A percentile compares a stretch with the other conserved stretches of the same genome.
These are phyloP conservation scores for Solanum pennellii DNA, from an alignment of 257 asterid genomes.

Conservation along the genomic window DNA sequence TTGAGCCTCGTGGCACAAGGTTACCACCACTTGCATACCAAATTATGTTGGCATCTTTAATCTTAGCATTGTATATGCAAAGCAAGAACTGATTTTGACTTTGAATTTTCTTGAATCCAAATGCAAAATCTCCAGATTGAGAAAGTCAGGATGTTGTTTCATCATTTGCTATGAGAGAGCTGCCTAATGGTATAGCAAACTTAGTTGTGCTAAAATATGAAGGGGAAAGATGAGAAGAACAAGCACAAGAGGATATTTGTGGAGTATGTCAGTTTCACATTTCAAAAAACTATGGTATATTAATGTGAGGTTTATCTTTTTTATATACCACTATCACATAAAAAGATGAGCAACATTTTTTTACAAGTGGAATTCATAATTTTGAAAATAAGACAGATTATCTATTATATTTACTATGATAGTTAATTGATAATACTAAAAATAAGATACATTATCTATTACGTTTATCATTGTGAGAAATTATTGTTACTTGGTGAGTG, in stretches of 20 bases:
- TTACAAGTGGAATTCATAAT: neutral
- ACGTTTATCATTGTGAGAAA: neutral
- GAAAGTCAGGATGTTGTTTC: conserved; percentile 39
- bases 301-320: neutral
- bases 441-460: no score
- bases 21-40: conserved; percentile 24
- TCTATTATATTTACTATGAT: no score
- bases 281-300: neutral
- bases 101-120: conserved; percentile 37
- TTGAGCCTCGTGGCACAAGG: conserved; percentile 31
- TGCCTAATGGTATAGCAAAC: conserved; percentile 12
- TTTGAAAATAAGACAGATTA: neutral
- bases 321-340: no score
- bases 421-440: no score
- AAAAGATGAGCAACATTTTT: neutral
- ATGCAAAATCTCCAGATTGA: conserved; percentile 36
- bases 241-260: neutral
- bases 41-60: conserved; percentile 31
- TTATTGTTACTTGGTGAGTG: neutral
- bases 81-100: conserved; percentile 18
- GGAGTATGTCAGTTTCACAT: neutral
- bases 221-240: neutral
- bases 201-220: conserved; percentile 11
- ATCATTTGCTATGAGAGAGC: conserved; percentile 17
- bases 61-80: conserved; percentile 36